Evolutionary conservation across 768 basidiomycete genomes (phyloP).

Genomic region (Imleria badia): DNA sequence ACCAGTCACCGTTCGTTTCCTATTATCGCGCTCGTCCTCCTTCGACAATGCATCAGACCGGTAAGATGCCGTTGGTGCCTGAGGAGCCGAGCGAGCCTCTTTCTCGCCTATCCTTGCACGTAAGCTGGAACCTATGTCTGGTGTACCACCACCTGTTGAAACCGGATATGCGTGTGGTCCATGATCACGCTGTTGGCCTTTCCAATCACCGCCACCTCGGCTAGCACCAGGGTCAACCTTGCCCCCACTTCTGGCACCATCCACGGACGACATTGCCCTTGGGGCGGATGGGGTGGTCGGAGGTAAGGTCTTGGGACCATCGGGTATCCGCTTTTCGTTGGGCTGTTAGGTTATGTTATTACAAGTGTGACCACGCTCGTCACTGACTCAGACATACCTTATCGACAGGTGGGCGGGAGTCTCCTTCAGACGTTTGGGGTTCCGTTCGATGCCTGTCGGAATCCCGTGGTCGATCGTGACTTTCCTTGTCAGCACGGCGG

Average conservation of each 20-base stretch:
- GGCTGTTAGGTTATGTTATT: slow-evolving; percentile 32
- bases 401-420: slow-evolving; percentile 51
- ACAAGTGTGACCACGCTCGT: background rate
- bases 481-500: slow-evolving; percentile 70
- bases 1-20: slow-evolving; percentile 75
- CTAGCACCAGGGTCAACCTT: slow-evolving; percentile 40
- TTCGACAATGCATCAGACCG: slow-evolving; percentile 44
- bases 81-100: slow-evolving; percentile 45
- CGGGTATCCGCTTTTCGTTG: slow-evolving; percentile 55
- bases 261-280: slow-evolving; percentile 62
- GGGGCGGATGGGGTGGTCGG: slow-evolving; percentile 68
- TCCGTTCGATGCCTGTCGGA: slow-evolving; percentile 67
- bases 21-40: slow-evolving; percentile 65
- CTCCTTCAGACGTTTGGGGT: slow-evolving; percentile 54
- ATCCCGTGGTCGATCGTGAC: slow-evolving; percentile 65
- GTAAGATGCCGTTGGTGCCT: slow-evolving; percentile 42
- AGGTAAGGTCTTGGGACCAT: slow-evolving; percentile 54
- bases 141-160: slow-evolving; percentile 18
- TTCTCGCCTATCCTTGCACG: slow-evolving; percentile 64
- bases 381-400: slow-evolving; percentile 47
- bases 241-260: slow-evolving; percentile 36
- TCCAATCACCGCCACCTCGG: slow-evolving; percentile 51
- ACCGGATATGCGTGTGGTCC: slow-evolving; percentile 23
- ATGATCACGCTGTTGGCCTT: slow-evolving; percentile 39
- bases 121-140: slow-evolving; percentile 38